A percentile compares a stretch with the other conserved stretches of the same genome.
Evolutionary conservation across 1,139 yeast species (phyloP).

Genomic region (Nadsonia starkeyi-henricii): DNA sequence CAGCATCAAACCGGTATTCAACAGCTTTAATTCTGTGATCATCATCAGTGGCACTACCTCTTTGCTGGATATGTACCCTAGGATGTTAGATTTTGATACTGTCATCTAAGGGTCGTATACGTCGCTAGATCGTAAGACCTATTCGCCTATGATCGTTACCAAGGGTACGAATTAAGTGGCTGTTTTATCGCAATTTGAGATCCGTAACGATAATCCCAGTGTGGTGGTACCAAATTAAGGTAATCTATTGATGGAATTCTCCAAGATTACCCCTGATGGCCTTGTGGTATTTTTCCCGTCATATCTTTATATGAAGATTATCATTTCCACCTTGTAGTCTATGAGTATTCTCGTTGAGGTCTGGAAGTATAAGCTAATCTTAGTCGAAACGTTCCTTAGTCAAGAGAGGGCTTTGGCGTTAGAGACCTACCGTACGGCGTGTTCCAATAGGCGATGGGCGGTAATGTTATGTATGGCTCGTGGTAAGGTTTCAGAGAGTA

Average conservation of each 20-base stretch:
- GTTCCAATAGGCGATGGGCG: constrained; percentile 96
- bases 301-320: constrained; percentile 92
- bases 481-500: constrained; percentile 97
- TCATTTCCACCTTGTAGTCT: constrained; percentile 94
- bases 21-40: constrained; percentile 81
- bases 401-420: constrained; percentile 93
- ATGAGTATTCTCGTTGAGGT: constrained; percentile 98
- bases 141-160: constrained; percentile 89
- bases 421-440: constrained; percentile 91
- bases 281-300: constrained; percentile 96
- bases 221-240: constrained; percentile 97
- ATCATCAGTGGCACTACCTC: constrained; percentile 97
- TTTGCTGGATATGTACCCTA: constrained; percentile 96
- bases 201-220: constrained; percentile 93
- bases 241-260: constrained; percentile 74
- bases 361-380: constrained; percentile 88
- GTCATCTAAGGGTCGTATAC: constrained; percentile 90
- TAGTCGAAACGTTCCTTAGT: constrained; percentile 98
- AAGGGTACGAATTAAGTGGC: constrained; percentile 97
- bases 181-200: constrained; percentile 88
- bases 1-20: constrained; percentile 94
- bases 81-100: constrained; percentile 89
- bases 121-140: constrained; percentile 87
- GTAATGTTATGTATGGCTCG: constrained; percentile 92
- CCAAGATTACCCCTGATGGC: constrained; percentile 96